These are phyloP conservation scores for Argentina anserina DNA, from an alignment of 306 rosid species.

Conservation along the genomic window DNA sequence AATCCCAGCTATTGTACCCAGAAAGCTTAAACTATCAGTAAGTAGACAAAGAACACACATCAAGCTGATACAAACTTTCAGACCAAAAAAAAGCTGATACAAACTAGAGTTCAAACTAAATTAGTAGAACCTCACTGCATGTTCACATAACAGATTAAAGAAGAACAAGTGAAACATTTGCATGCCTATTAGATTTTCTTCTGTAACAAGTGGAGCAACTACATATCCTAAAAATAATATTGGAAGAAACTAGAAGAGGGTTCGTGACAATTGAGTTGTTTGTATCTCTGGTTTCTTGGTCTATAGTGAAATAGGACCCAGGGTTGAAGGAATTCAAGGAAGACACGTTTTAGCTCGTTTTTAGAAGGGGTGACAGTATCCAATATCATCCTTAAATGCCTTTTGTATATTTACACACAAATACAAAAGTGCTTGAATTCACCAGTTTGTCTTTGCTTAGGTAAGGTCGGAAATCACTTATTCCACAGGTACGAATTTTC, in stretches of 20 bases:
- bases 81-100: too few species aligned
- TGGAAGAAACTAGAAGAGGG: not conserved
- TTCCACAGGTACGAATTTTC: not conserved
- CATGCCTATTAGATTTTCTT: not conserved
- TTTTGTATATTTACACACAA: slow-evolving; percentile 10
- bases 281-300: slow-evolving; percentile 1
- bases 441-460: slow-evolving; percentile 24
- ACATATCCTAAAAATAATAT: not conserved
- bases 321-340: too few species aligned
- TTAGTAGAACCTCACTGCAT: not conserved
- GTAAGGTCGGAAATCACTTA: not conserved
- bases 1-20: too few species aligned
- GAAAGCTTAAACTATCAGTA: too few species aligned
- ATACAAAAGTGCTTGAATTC: slow-evolving; percentile 32
- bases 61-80: too few species aligned
- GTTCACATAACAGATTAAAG: not conserved
- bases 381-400: slow-evolving; percentile 33
- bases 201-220: not conserved
- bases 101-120: too few species aligned
- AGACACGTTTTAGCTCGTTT: not conserved
- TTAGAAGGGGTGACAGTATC: not conserved
- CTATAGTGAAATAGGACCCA: not conserved
- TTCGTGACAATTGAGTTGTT: not conserved
- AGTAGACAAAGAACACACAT: too few species aligned
- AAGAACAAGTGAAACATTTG: not conserved